Evolutionary conservation across 2,329 filamentous ascomycete genomes (phyloP), one percentile per base, ranked within the genome.

Genomic region (Capronia coronata): DNA sequence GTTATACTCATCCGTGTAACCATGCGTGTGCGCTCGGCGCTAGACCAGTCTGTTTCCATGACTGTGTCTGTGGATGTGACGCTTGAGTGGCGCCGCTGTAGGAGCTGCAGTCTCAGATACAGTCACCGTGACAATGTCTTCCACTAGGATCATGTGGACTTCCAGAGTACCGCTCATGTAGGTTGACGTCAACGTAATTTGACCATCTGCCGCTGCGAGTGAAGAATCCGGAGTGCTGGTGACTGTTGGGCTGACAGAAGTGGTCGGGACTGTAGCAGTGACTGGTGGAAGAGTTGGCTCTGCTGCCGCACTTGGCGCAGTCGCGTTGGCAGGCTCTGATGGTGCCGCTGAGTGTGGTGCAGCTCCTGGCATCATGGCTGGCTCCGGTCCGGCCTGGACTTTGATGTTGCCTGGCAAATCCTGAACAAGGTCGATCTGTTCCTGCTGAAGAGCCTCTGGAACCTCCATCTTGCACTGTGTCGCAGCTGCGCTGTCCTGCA

Each of bases 351-450:
- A 30, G 32, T 42, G 9, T 25, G 49, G n/a, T 16, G 19, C 14
- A 3, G 35, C 41, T 39, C 18, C 49, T n/a, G 47, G 41, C 27
- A 48, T 19, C 7, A 44, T 22, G 14, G 71, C 72, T 35, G 68
- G 68, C 3, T 48, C 68, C 9, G 73, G 72, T 2, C 74, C 74
- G 48, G 60, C 63, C 32, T 66, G 56, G 51, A 84, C 72, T 4
- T 64, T 53, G 16, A 80, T 67, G 51, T 78, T 75, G 37, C 88
- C 87, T 3, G 88, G 87, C 46, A 79, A 67, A 5, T 77, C 71
- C 8, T 79, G 77, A 1, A 66, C 59, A 43, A 79, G 76, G 60
- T 88, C 69, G 53, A 58, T 37, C 16, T 11, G 21, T 53, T 94
- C 87, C 7, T 71, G 55, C 1, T 65, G 62, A 16, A 93, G 65